Percentiles rank a stretch among this genome's conserved stretches.
phyloP scores from a whole-genome alignment of 352 stramenopile genomes.

The Globisporangium sylvaticum region DNA sequence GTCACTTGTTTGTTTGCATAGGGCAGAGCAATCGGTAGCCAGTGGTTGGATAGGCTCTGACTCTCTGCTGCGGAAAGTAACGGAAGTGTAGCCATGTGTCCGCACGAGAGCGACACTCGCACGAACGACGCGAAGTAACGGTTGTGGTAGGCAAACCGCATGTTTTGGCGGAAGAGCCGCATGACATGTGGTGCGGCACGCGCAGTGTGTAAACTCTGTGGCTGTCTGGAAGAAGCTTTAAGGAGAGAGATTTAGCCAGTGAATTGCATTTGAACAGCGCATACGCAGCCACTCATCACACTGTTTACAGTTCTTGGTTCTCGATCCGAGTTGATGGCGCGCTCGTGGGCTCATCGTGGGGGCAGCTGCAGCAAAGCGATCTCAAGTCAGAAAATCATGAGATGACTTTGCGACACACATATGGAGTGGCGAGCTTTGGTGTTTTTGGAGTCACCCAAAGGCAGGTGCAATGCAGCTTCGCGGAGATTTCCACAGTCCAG shows the following conservation, averaged over 20 bases:
- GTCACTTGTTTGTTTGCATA: background rate
- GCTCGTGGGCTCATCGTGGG: background rate
- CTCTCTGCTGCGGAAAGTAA: background rate
- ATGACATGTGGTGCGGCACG: background rate
- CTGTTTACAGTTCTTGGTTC: background rate
- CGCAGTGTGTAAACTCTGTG: background rate
- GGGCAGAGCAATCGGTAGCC: background rate
- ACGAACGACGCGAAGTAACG: background rate
- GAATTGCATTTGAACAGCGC: background rate
- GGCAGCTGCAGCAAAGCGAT: background rate
- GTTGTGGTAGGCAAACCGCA: too few species aligned
- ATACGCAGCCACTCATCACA: background rate
- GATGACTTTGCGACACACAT: background rate
- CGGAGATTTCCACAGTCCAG: background rate
- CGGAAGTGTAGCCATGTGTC: conserved; percentile 5
- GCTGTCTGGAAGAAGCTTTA: background rate
- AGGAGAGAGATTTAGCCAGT: conserved; percentile 2
- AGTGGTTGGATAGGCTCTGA: background rate
- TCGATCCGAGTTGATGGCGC: background rate
- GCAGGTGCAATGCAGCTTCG: background rate
- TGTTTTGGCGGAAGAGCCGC: background rate
- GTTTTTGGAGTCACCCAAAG: background rate
- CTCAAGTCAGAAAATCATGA: background rate
- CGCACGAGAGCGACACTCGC: background rate
- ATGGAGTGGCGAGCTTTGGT: background rate